Conservation (phyloP, 345 rosid species). For the Gossypium arboreum region DNA sequence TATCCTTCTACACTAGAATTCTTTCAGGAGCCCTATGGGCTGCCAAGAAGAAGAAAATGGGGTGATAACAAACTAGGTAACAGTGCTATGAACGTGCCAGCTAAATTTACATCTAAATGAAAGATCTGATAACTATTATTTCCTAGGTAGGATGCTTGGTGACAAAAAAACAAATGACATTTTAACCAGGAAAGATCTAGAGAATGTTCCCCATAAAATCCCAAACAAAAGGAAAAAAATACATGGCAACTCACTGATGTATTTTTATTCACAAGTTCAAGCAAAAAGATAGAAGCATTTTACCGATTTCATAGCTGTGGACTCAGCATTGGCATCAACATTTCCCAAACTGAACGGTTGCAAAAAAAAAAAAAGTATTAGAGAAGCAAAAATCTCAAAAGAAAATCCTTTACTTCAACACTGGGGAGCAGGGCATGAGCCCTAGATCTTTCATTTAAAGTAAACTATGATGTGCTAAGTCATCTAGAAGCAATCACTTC, state of each 20-base stretch:
- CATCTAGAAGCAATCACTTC: constrained; percentile 33
- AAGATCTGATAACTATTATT: neutral
- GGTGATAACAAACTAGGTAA: neutral
- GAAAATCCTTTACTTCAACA: constrained; percentile 26
- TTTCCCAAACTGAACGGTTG: constrained; percentile 45
- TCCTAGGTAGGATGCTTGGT: neutral
- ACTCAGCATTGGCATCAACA: constrained; percentile 41
- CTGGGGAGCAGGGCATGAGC: constrained; percentile 31
- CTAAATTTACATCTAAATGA: neutral
- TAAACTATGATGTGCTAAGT: constrained; percentile 33
- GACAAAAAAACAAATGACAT: neutral
- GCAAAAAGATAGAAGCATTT: constrained; percentile 16
- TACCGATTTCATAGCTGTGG: constrained; percentile 45
- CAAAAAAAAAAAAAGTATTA: constrained; percentile 13
- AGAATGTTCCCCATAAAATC: neutral
- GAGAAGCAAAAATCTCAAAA: constrained; percentile 16
- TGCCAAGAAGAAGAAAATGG: constrained; percentile 1
- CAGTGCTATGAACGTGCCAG: no score
- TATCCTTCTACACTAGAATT: constrained; percentile 1
- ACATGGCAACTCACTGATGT: neutral
- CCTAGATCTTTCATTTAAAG: constrained; percentile 34
- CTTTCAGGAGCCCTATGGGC: neutral
- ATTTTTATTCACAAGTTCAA: neutral
- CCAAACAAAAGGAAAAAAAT: constrained; percentile 2
- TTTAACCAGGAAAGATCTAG: neutral